Percentiles rank a stretch among this genome's conserved stretches.
phyloP scores from a whole-genome alignment of 805 yeast species.

The Metschnikowia aberdeeniae region DNA sequence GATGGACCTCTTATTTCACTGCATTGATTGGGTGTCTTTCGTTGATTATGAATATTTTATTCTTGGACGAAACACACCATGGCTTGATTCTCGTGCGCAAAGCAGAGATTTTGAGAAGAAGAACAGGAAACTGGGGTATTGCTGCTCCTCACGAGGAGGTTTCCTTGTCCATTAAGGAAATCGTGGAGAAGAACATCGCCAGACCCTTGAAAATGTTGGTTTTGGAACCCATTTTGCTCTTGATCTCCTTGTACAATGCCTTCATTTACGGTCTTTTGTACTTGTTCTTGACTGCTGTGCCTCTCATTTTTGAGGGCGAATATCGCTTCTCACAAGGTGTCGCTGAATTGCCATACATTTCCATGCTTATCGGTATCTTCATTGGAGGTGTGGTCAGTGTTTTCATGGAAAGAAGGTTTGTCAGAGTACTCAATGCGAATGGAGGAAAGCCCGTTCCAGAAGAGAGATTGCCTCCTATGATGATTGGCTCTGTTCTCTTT shows the following conservation, averaged over 20 bases:
- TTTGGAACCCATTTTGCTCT: constrained; percentile 68
- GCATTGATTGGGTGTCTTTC: constrained; percentile 56
- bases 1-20: constrained; percentile 74
- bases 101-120: constrained; percentile 57
- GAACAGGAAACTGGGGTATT: constrained; percentile 80
- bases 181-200: constrained; percentile 55
- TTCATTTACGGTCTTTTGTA: constrained; percentile 79
- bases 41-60: constrained; percentile 36
- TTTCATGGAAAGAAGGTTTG: constrained; percentile 52
- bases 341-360: constrained; percentile 75
- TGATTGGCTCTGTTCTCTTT: constrained; percentile 16
- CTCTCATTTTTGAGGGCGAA: constrained; percentile 49
- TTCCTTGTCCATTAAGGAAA: constrained; percentile 37
- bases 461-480: constrained; percentile 21
- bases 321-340: constrained; percentile 61
- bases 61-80: constrained; percentile 66
- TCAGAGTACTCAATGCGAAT: constrained; percentile 32
- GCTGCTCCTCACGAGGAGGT: constrained; percentile 66
- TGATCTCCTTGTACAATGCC: constrained; percentile 66
- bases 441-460: constrained; percentile 20
- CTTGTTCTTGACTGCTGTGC: constrained; percentile 69
- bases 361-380: constrained; percentile 65
- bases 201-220: constrained; percentile 67
- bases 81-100: constrained; percentile 60
- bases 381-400: constrained; percentile 54